Evolutionary conservation across 305 asterid species (phyloP).

Genomic region (Fraxinus platypoda): DNA sequence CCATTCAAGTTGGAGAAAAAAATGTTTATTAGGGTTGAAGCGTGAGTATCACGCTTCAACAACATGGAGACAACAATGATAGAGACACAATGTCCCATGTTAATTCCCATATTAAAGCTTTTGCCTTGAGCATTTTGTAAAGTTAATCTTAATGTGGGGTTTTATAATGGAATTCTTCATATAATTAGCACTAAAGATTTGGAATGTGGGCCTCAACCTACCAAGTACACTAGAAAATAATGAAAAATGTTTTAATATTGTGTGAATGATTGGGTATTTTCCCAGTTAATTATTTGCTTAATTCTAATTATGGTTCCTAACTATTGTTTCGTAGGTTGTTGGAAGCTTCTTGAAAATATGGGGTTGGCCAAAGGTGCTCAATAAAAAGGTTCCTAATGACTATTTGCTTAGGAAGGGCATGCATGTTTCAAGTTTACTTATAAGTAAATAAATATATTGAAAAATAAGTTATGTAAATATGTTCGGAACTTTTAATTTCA

Average conservation of each 20-base stretch:
- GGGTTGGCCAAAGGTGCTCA: not conserved
- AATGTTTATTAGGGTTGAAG: conserved; percentile 6
- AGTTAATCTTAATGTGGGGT: conserved; percentile 21
- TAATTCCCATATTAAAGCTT: conserved; percentile 18
- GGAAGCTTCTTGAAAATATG: not conserved
- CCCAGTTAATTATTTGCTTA: conserved; percentile 20
- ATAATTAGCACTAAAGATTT: conserved; percentile 17
- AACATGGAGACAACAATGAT: conserved; percentile 35
- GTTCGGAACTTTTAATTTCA: too few relatives aligned
- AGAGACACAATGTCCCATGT: conserved; percentile 22
- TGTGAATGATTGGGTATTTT: conserved; percentile 48
- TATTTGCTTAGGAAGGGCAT: conserved; percentile 28
- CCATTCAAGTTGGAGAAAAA: conserved; percentile 24
- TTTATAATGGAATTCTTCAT: conserved; percentile 14
- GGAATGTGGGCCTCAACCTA: conserved; percentile 25
- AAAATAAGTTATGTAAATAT: not conserved
- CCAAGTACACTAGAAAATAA: conserved; percentile 28
- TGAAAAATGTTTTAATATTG: conserved; percentile 14
- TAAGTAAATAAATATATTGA: not conserved
- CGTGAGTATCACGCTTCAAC: conserved; percentile 42
- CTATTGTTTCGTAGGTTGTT: not conserved
- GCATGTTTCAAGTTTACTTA: not conserved
- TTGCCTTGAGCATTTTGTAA: conserved; percentile 13
- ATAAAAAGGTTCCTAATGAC: not conserved
- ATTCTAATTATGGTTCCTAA: not conserved